Conservation (phyloP, 2,329 filamentous ascomycete species). For the Cercospora sp. region DNA sequence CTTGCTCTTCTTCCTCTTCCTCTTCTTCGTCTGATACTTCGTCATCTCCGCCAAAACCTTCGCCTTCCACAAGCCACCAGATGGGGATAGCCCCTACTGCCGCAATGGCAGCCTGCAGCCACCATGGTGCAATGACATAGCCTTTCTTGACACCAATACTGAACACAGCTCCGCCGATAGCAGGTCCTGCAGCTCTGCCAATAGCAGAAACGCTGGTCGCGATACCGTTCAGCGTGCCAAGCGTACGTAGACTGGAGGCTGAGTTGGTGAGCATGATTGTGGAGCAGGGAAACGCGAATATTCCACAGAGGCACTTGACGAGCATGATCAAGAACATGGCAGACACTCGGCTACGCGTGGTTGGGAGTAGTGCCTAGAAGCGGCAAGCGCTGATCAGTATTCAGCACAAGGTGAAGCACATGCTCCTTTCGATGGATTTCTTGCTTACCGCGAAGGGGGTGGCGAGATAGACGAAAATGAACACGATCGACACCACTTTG, state of each 20-base stretch:
- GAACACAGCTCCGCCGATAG: slow-evolving; percentile 70
- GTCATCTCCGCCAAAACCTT: slow-evolving; percentile 59
- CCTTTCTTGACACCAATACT: slow-evolving; percentile 72
- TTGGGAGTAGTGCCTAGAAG: slow-evolving; percentile 56
- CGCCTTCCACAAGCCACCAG: slow-evolving; percentile 71
- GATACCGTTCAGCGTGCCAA: slow-evolving; percentile 89
- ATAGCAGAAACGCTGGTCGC: slow-evolving; percentile 80
- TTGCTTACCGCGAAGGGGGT: slow-evolving; percentile 66
- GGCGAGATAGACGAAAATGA: slow-evolving; percentile 72
- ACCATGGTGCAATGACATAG: slow-evolving; percentile 79
- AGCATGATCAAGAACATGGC: slow-evolving; percentile 68
- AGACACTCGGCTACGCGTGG: slow-evolving; percentile 54
- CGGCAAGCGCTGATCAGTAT: not conserved
- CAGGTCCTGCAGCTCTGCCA: slow-evolving; percentile 77
- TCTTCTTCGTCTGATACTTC: slow-evolving; percentile 42
- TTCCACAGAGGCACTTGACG: slow-evolving; percentile 71
- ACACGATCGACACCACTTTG: slow-evolving; percentile 63
- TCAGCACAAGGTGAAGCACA: not conserved
- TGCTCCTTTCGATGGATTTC: not conserved
- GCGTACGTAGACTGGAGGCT: slow-evolving; percentile 69
- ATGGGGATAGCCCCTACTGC: slow-evolving; percentile 68
- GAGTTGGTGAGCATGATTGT: slow-evolving; percentile 92
- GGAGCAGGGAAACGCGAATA: slow-evolving; percentile 84
- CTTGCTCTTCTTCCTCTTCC: slow-evolving; percentile 27
- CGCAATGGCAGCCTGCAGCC: slow-evolving; percentile 67